Evolutionary conservation across 75 land plant genomes (phyloP).

Genomic region (Chamaecyparis obtusa): DNA sequence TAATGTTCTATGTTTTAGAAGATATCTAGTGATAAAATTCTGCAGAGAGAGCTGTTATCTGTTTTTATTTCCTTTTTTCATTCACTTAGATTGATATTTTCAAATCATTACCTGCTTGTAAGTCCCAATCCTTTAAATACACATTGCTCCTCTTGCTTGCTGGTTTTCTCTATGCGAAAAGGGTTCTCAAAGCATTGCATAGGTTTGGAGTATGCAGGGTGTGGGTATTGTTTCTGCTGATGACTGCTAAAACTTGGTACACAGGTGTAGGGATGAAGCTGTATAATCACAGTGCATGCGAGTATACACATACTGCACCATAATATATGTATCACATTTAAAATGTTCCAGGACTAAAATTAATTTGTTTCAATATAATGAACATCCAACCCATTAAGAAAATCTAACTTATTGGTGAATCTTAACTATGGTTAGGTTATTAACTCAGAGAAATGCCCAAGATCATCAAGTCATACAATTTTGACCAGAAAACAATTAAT

Average conservation of each 20-base stretch:
- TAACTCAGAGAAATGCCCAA: background rate
- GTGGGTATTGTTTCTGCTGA: background rate
- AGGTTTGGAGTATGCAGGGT: background rate
- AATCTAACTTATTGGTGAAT: background rate
- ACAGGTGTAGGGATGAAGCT: background rate
- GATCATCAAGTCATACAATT: background rate
- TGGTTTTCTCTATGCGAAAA: background rate
- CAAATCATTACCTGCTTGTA: background rate
- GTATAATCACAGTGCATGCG: background rate
- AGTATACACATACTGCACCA: background rate
- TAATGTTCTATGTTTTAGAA: background rate
- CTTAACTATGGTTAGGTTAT: background rate
- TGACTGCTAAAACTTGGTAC: background rate
- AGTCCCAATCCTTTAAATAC: background rate
- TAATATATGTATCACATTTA: background rate
- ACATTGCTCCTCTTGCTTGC: background rate
- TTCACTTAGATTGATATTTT: background rate
- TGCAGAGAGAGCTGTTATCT: background rate
- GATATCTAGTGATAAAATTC: background rate
- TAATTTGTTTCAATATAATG: background rate
- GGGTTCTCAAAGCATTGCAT: background rate
- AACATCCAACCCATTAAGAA: background rate
- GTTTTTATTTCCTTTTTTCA: background rate
- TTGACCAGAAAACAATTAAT: background rate
- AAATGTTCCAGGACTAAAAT: background rate